phyloP scores from a whole-genome alignment of 306 rosid species.

The Castanospermum australe region DNA sequence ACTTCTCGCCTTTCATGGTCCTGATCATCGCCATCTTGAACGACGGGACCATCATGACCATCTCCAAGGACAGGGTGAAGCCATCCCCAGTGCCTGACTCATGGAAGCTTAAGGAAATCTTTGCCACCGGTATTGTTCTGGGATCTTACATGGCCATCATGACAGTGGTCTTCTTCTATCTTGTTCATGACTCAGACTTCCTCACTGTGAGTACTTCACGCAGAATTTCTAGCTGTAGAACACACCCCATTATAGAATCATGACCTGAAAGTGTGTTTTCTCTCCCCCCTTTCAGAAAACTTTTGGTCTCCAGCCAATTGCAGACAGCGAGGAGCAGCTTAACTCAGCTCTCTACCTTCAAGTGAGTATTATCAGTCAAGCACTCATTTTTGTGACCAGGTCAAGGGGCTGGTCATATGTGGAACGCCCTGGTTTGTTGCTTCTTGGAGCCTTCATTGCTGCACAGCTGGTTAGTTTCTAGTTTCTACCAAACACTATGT shows the following conservation, averaged over 20 bases:
- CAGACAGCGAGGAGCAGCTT: conserved; percentile 40
- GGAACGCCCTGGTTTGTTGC: conserved; percentile 72
- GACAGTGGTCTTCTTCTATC: conserved; percentile 70
- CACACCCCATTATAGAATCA: neutral
- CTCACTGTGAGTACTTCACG: conserved; percentile 47
- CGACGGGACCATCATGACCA: conserved; percentile 93
- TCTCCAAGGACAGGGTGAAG: conserved; percentile 85
- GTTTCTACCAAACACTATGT: neutral
- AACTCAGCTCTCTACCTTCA: conserved; percentile 90
- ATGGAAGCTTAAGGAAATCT: conserved; percentile 89
- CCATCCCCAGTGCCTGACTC: conserved; percentile 90
- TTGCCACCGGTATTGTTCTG: conserved; percentile 79
- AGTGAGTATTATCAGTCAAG: conserved; percentile 89
- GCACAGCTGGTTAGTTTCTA: conserved; percentile 68
- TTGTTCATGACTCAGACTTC: conserved; percentile 42
- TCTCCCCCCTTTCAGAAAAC: conserved; percentile 20
- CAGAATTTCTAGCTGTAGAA: neutral
- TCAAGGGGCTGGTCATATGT: conserved; percentile 79
- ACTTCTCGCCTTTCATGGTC: conserved; percentile 89
- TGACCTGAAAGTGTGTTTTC: neutral
- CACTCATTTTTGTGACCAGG: conserved; percentile 84
- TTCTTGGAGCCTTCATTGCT: conserved; percentile 56
- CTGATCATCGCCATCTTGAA: conserved; percentile 75
- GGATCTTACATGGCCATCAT: conserved; percentile 84
- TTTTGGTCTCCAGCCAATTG: conserved; percentile 53